phyloP scores from a whole-genome alignment of 768 basidiomycete genomes.

The Boletellus ananas region DNA sequence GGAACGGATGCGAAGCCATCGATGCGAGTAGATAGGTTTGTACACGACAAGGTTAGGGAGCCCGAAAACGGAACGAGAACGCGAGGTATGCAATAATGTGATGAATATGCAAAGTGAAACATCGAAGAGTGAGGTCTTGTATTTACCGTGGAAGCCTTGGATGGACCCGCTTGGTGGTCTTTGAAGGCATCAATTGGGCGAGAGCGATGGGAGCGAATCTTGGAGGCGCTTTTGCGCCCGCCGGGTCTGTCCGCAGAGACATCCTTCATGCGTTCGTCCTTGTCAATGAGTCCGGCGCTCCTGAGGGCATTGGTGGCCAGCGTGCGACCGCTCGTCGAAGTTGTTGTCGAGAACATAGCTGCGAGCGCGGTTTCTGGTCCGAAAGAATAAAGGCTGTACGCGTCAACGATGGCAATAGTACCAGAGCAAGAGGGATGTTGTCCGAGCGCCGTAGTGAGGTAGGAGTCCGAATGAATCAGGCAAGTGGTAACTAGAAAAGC shows the following conservation, averaged over 20 bases:
- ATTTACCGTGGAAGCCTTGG: slow-evolving; percentile 67
- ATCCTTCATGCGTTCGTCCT: slow-evolving; percentile 74
- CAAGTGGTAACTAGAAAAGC: slow-evolving; percentile 11
- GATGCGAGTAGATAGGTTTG: slow-evolving; percentile 12
- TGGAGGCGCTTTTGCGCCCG: slow-evolving; percentile 65
- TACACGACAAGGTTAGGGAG: slow-evolving; percentile 15
- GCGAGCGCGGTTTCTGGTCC: neutral
- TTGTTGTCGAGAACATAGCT: slow-evolving; percentile 59
- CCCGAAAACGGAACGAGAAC: slow-evolving; percentile 12
- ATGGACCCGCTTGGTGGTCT: slow-evolving; percentile 43
- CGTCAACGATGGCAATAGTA: slow-evolving; percentile 13
- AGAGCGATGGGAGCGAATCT: slow-evolving; percentile 57
- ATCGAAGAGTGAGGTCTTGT: slow-evolving; percentile 35
- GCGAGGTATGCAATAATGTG: slow-evolving; percentile 23
- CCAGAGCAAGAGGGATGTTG: slow-evolving; percentile 13
- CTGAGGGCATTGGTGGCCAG: slow-evolving; percentile 62
- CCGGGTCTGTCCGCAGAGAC: slow-evolving; percentile 59
- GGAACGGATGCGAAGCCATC: slow-evolving; percentile 12
- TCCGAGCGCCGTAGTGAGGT: slow-evolving; percentile 2
- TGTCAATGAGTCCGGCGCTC: slow-evolving; percentile 72
- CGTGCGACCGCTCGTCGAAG: slow-evolving; percentile 53
- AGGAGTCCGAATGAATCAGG: slow-evolving; percentile 17
- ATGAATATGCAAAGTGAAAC: slow-evolving; percentile 26
- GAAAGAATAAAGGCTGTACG: neutral
- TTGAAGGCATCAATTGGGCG: slow-evolving; percentile 58